phyloP scores from a whole-genome alignment of 345 rosid species.

The Citrus hindsii region DNA sequence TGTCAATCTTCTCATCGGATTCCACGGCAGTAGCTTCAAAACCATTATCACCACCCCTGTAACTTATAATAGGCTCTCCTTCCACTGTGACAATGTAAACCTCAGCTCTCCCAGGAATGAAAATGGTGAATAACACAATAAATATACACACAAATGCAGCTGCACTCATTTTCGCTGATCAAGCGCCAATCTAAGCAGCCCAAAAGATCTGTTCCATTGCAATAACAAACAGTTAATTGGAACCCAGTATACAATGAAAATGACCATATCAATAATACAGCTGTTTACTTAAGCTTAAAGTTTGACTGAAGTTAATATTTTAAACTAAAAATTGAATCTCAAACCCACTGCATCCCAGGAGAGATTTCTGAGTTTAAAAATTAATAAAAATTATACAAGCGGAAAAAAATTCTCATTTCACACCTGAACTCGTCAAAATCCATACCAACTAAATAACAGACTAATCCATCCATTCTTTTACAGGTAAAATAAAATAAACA shows the following conservation, averaged over 20 bases:
- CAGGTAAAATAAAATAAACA: not conserved
- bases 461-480: not conserved
- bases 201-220: slow-evolving; percentile 38
- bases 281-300: not conserved
- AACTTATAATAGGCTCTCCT: slow-evolving; percentile 90
- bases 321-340: not conserved
- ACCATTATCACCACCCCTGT: slow-evolving; percentile 81
- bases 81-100: slow-evolving; percentile 80
- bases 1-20: slow-evolving; percentile 80
- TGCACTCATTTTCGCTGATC: slow-evolving; percentile 26
- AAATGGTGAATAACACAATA: slow-evolving; percentile 31
- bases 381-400: not conserved
- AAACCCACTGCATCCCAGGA: not conserved
- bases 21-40: slow-evolving; percentile 89
- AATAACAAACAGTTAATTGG: slow-evolving; percentile 6
- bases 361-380: not conserved
- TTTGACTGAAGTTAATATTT: not conserved
- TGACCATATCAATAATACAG: not conserved
- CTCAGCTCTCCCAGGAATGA: slow-evolving; percentile 52
- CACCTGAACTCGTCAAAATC: not conserved
- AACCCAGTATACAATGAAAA: not conserved
- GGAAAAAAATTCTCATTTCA: not conserved
- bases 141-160: slow-evolving; percentile 23
- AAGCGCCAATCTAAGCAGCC: slow-evolving; percentile 18
- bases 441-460: not conserved